Evolutionary conservation across 305 asterid species (phyloP).

Genomic region (Fraxinus platypoda): DNA sequence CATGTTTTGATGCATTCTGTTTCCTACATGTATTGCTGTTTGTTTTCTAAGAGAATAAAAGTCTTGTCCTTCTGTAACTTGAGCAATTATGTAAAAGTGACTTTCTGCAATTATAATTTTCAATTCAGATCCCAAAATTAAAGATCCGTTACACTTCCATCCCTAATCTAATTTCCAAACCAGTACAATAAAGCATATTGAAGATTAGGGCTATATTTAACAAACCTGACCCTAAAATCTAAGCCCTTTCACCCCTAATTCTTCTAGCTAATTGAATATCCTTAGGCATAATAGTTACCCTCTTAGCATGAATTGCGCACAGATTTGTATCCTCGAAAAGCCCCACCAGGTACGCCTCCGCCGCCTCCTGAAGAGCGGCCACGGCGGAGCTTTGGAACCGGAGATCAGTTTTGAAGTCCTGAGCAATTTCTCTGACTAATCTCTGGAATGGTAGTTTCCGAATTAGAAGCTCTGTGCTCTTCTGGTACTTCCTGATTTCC

Average conservation of each 20-base stretch:
- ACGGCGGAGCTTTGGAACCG: neutral
- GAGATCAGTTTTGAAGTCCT: slow-evolving; percentile 3
- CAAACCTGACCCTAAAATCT: neutral
- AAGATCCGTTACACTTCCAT: neutral
- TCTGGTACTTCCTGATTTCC: slow-evolving; percentile 12
- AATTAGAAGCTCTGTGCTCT: slow-evolving; percentile 2
- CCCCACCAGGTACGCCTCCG: slow-evolving; percentile 6
- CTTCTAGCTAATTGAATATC: slow-evolving; percentile 12
- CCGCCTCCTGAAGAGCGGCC: slow-evolving; percentile 16
- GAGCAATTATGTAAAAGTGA: neutral
- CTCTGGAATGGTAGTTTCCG: neutral
- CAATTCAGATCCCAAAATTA: neutral
- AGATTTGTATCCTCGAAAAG: neutral
- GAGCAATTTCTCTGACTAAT: slow-evolving; percentile 5
- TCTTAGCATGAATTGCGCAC: neutral
- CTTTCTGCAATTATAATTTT: neutral
- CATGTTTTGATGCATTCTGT: neutral
- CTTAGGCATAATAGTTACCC: slow-evolving; percentile 18
- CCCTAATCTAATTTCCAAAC: neutral
- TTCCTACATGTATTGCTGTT: neutral
- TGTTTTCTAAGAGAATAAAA: neutral
- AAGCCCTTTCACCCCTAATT: neutral
- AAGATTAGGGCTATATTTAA: neutral
- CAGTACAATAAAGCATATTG: neutral
- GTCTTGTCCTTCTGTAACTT: neutral